Conservation (phyloP, 768 basidiomycete species). For the Phlebiopsis flavidoalba region DNA sequence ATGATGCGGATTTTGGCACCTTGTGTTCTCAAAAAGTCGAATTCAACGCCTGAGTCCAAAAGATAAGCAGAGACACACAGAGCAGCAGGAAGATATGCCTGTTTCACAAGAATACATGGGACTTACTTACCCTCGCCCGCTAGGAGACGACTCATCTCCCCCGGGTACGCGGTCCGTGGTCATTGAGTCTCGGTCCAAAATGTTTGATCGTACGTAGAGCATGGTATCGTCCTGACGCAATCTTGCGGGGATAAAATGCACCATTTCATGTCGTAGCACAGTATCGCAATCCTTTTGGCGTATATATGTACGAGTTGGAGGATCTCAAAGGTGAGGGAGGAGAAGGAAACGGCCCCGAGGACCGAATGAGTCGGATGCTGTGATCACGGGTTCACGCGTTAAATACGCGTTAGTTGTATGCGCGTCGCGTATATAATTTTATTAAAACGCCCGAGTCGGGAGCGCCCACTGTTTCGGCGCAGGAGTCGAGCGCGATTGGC, state of each 20-base stretch:
- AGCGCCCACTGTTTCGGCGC: neutral
- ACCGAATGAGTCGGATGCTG: too few relatives aligned
- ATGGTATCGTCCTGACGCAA: slow-evolving; percentile 63
- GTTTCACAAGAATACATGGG: neutral
- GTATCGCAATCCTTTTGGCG: too few relatives aligned
- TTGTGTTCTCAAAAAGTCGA: slow-evolving; percentile 72
- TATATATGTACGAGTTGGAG: too few relatives aligned
- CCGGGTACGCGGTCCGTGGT: slow-evolving; percentile 85
- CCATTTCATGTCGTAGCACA: slow-evolving; percentile 28
- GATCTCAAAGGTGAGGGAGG: too few relatives aligned
- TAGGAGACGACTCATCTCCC: slow-evolving; percentile 74
- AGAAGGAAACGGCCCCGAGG: too few relatives aligned
- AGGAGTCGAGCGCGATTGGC: neutral
- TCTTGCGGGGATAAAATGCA: slow-evolving; percentile 31
- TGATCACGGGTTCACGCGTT: neutral
- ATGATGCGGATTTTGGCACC: slow-evolving; percentile 95
- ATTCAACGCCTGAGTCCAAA: slow-evolving; percentile 77
- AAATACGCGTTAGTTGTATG: neutral
- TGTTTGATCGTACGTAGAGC: too few relatives aligned
- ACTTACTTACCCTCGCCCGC: slow-evolving; percentile 77
- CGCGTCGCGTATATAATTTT: slow-evolving; percentile 1
- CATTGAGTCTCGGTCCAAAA: slow-evolving; percentile 83
- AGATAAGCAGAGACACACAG: neutral
- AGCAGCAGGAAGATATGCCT: too few relatives aligned
- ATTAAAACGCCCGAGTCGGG: neutral